Evolutionary conservation across 108 stramenopile genomes (phyloP).

Genomic region (Nitzschia palea): DNA sequence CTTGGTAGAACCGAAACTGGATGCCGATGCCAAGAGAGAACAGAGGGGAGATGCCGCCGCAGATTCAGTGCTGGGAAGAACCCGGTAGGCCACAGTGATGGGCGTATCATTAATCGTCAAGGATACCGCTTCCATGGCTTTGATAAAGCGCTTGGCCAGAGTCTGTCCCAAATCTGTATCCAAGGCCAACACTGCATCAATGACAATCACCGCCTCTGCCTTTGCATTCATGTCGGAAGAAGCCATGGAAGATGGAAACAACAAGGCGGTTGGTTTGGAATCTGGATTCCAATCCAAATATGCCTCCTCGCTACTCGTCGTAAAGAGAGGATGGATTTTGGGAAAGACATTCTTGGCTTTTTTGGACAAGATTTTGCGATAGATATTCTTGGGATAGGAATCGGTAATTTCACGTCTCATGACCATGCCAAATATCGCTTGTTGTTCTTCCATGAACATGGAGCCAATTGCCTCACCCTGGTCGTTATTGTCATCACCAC

Average conservation of each 20-base stretch:
- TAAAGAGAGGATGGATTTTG: slow-evolving; percentile 61
- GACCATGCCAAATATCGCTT: slow-evolving; percentile 51
- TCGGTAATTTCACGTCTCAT: slow-evolving; percentile 67
- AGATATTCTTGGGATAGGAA: slow-evolving; percentile 60
- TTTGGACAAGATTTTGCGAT: slow-evolving; percentile 62
- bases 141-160: slow-evolving; percentile 42
- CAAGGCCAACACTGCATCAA: slow-evolving; percentile 66
- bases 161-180: slow-evolving; percentile 37
- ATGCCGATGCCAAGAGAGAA: slow-evolving; percentile 31
- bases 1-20: slow-evolving; percentile 19
- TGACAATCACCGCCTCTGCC: slow-evolving; percentile 55
- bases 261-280: slow-evolving; percentile 45
- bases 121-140: slow-evolving; percentile 37
- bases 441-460: slow-evolving; percentile 64
- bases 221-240: slow-evolving; percentile 3
- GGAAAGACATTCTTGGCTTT: slow-evolving; percentile 48
- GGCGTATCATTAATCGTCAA: slow-evolving; percentile 22
- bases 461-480: slow-evolving; percentile 35
- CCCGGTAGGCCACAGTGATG: slow-evolving; percentile 58
- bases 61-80: slow-evolving; percentile 41
- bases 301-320: slow-evolving; percentile 5
- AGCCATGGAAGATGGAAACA: slow-evolving; percentile 26
- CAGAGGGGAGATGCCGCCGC: slow-evolving; percentile 38
- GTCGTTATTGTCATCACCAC: slow-evolving; percentile 23
- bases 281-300: slow-evolving; percentile 39